Evolutionary conservation across 164 flowering plant genomes (phyloP), one percentile per base, ranked within the genome.

Genomic region (Protea cynaroides): DNA sequence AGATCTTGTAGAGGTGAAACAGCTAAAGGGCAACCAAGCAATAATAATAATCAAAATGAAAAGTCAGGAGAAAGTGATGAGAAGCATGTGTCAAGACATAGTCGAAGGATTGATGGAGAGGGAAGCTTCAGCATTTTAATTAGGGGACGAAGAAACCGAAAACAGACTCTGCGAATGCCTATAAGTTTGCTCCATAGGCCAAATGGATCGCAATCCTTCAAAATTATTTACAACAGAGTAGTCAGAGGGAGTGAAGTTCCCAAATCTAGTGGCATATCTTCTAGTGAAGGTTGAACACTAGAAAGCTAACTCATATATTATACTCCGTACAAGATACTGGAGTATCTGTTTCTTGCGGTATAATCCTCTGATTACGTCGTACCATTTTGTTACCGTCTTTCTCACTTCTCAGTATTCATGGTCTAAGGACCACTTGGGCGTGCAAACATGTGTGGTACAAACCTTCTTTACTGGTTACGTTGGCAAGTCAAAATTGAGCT

Each of bases 81-180:
- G 68, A 69, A 71, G 71, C 69, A 73, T 34, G 56, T 44, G 52
- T 49, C 67, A 4, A 69, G 69, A 64, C 66, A 68, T 63, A 79
- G 65, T 56, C 51, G 56, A 70, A 80, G 77, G 40, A 60, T 50
- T 58, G 93, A 87, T 21, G 77, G 79, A 61, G 97, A 87, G 68
- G 85, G 83, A 67, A 89, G 90, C 62, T 81, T 89, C 80, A 94
- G 78, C 74, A 83, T 94, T 73, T 76, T 89, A 72, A 68, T 91
- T 49, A 81, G 88, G 74, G 96, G 99, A 40, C 89, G 82, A 81
- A 81, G 95, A 79, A 91, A 85, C 81, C 72, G 92, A 56, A 91
- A 83, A 77, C 99, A 89, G 78, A 91, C 90, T 63, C 75, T 94
- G 69, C 81, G 97, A 75, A 80, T 91, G 93, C 99, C 99, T 22